Base-by-base conservation (phyloP, 768 basidiomycete genomes). In the Leccinum variicolor region DNA sequence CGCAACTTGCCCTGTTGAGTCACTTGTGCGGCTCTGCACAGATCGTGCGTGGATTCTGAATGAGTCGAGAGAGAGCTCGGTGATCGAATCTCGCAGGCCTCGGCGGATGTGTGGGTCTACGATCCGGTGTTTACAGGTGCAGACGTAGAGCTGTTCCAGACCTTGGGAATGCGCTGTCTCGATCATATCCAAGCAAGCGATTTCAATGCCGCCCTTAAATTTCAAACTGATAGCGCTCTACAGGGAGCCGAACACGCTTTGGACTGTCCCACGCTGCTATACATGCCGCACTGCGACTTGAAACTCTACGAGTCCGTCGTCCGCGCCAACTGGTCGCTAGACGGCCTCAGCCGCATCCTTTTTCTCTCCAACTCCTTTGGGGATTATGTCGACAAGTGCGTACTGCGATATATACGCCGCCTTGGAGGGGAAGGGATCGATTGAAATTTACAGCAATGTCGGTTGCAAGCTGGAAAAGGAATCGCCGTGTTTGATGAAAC, bases 201-300 rank as follows among this genome's bases (percentile, higher is more conserved):
- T 62, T 62, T 61, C 63, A 53, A 53, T 48, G 48, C 50, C 33
- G 39, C 50, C 26, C 43, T 21, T 31, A 28, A 39, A 59, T 46
- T 53, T 50, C 55, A 50, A 43, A 52, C 62, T 59, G 6, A 67
- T 43, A 28, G 49, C 34, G 28, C 53, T 60, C 25, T 50, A 23
- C 64, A 81, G 77, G 68, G 67, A 25, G 71, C 69, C 23, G 68
- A 67, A 53, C 69, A 78, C 56, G 54, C 57, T 15, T 34, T 75
- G 49, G 59, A 62, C 26, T 52, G 61, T 55, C 83, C 84, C 61
- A 89, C 87, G 49, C 75, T 92, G 54, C 75, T 85, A 54, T 90
- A 83, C 73, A 89, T 90, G 87, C 89, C 88, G 21, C 89, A 91
- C 70, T 90, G 90, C 68, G 87, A 89, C 65, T 66, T 87, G 70